Conservation (phyloP, 192 early-diverging fungal species). For the Backusella parvicylindrica region DNA sequence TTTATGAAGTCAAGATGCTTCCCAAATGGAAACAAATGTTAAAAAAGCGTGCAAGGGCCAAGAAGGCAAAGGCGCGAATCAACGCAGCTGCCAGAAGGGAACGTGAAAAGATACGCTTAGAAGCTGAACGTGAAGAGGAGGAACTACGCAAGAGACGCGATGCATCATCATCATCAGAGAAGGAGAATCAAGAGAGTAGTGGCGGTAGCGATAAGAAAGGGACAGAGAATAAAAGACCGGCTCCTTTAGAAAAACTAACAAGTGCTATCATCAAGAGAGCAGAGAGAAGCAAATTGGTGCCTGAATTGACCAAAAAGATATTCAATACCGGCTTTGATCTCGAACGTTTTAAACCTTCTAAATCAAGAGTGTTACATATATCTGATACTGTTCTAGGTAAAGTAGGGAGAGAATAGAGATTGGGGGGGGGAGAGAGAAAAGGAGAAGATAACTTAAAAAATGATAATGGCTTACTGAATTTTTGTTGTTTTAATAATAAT, state of each 20-base stretch:
- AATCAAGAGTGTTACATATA: slow-evolving; percentile 14
- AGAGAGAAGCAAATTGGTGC: not conserved
- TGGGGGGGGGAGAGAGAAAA: too few species aligned
- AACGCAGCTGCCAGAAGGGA: not conserved
- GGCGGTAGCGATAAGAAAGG: not conserved
- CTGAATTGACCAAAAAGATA: not conserved
- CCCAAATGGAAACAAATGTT: not conserved
- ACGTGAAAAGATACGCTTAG: not conserved
- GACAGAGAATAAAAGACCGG: not conserved
- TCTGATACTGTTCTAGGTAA: slow-evolving; percentile 28
- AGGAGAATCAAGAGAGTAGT: not conserved
- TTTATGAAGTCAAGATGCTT: not conserved
- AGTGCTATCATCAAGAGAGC: slow-evolving; percentile 1
- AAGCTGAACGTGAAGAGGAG: not conserved
- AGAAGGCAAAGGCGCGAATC: not conserved
- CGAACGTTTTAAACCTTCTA: not conserved
- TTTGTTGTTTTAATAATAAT: too few species aligned
- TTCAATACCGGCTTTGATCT: slow-evolving; percentile 4
- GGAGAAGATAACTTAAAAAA: not conserved
- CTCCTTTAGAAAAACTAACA: not conserved
- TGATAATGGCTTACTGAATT: too few species aligned
- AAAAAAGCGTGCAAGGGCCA: not conserved
- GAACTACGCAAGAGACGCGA: not conserved
- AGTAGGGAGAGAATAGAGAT: not conserved
- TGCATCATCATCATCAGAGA: too few species aligned